phyloP scores from a whole-genome alignment of 352 stramenopile genomes.

The Aphanomyces euteiches region DNA sequence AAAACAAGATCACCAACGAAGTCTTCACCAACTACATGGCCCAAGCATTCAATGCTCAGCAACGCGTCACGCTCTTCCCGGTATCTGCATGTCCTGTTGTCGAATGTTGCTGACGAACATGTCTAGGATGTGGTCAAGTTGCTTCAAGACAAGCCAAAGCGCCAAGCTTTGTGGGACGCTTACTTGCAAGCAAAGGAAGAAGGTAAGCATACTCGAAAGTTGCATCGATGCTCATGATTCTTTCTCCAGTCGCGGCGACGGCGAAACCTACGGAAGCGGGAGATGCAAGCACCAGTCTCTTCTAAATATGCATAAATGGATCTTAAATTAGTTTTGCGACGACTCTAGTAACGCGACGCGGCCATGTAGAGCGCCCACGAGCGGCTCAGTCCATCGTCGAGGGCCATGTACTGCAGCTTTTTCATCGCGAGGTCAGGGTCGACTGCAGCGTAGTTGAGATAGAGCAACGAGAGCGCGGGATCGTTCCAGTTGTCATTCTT shows the following conservation, averaged over 20 bases:
- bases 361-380: constrained; percentile 73
- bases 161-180: constrained; percentile 68
- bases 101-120: too few species aligned
- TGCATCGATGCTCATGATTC: background rate
- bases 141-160: constrained; percentile 76
- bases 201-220: constrained; percentile 21
- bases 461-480: constrained; percentile 64
- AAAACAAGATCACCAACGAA: constrained; percentile 73
- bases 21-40: constrained; percentile 64
- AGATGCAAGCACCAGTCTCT: too few species aligned
- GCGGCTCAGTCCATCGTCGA: constrained; percentile 63
- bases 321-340: background rate
- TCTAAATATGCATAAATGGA: too few species aligned
- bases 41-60: constrained; percentile 66
- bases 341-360: constrained; percentile 30
- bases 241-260: constrained; percentile 1
- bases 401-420: constrained; percentile 46
- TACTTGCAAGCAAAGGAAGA: constrained; percentile 25
- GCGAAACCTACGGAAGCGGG: background rate
- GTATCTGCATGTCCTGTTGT: constrained; percentile 24
- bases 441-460: constrained; percentile 61
- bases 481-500: constrained; percentile 36
- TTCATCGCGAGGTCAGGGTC: constrained; percentile 48
- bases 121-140: constrained; percentile 66
- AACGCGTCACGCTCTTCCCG: constrained; percentile 67